These are phyloP conservation scores for Eremomyces bilateralis DNA, from an alignment of 495 filamentous ascomycete species.

Conservation along the genomic window DNA sequence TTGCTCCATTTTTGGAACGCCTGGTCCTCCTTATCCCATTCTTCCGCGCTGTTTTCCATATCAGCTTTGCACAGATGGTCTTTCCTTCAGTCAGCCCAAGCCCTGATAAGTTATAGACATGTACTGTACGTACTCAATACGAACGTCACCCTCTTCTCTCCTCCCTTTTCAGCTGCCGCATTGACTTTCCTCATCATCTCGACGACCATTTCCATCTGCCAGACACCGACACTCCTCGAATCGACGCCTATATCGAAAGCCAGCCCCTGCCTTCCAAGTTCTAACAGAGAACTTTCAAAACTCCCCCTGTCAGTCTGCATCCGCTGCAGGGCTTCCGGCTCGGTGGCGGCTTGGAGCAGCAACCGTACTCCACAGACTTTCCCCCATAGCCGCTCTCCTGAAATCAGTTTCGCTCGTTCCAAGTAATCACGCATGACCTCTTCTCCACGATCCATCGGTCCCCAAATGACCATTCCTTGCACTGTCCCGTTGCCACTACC, in stretches of 20 bases:
- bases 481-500: slow-evolving; percentile 38
- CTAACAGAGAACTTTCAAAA: too few relatives aligned
- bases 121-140: slow-evolving; percentile 39
- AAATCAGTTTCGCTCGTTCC: slow-evolving; percentile 16
- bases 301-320: too few relatives aligned
- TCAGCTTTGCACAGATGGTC: slow-evolving; percentile 78
- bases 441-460: slow-evolving; percentile 42
- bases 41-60: background rate
- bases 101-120: background rate
- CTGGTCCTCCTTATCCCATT: too few relatives aligned
- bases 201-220: slow-evolving; percentile 49
- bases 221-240: slow-evolving; percentile 39
- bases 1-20: too few relatives aligned
- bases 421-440: slow-evolving; percentile 13
- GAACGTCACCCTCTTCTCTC: slow-evolving; percentile 32
- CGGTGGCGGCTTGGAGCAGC: slow-evolving; percentile 48
- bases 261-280: too few relatives aligned
- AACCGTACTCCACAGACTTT: slow-evolving; percentile 52
- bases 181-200: slow-evolving; percentile 48
- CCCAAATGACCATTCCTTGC: slow-evolving; percentile 57
- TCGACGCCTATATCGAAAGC: slow-evolving; percentile 73
- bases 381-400: slow-evolving; percentile 21
- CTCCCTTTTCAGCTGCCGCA: slow-evolving; percentile 28
- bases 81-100: slow-evolving; percentile 12
- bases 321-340: slow-evolving; percentile 47